Base-by-base conservation (phyloP, 2,329 filamentous ascomycete species). In the Arthrobotrys sinensis region DNA sequence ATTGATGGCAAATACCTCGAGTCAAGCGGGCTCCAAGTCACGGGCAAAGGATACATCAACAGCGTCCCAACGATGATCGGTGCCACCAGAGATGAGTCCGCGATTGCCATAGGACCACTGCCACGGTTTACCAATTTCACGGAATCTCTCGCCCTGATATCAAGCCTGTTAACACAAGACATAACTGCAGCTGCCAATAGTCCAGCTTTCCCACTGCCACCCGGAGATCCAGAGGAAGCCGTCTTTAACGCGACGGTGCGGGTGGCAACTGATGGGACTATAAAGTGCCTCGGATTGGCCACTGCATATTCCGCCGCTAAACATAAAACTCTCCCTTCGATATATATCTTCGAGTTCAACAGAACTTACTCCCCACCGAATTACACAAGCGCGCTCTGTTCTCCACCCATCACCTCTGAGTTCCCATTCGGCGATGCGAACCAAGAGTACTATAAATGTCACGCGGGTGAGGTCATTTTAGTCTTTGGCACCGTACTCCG, bases 381-480 rank as follows among this genome's bases (percentile, higher is more conserved):
- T 82, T 12, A 80, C 78, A 14, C 78, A 81, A 3, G 81, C 24
- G 11, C 48, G 28, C 45, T 48, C 10, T 85, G 83, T 78, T 79
- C 79, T 34, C 80, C 83, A 12, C 82, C 82, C 1, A 70, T 80
- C 16, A 83, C 83, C 0, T 69, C 80, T 0, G 73, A 75, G 0
- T 80, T 81, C 6, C 84, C 84, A 8, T 72, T 84, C 52, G 83
- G 83, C 19, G 83, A 85, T 70, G 84, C 84, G 2, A 80, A 82
- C 21, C 45, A 65, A 4, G 84, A 85, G 73, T 86, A 86, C 80
- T 84, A 83, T 80, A 85, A 85, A 77, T 86, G 85, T 80, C 85
- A 86, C 68, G 84, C 83, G 0, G 84, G 84, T 8, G 85, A 86
- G 72, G 83, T 85, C 65, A 81, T 83, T 72, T 80, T 84, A 16